Base-by-base conservation (phyloP, 176 grass and related monocot genomes). In the maize (Zea mays) region DNA sequence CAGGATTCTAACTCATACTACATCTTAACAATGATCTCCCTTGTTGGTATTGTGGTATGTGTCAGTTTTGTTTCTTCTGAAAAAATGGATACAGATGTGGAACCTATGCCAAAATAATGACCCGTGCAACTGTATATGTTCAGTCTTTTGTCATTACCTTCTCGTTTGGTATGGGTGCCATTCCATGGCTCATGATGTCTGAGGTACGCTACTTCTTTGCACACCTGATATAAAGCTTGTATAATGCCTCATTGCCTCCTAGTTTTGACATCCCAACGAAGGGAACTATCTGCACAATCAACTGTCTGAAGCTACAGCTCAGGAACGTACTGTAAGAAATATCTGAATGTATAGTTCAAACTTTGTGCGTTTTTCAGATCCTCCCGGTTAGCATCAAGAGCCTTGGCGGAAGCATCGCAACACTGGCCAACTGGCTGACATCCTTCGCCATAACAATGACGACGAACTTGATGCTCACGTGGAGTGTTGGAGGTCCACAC, bases 111-210 rank as follows among this genome's bases (percentile, higher is more conserved):
- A 14, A 48, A 35, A 61, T 62, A 16, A 69, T 73, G 60, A 75
- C 17, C 80, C 4, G 10, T 35, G 52, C 5, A 12, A 21, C 40
- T 39, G 38, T 39, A 39, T 89, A 93, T 45, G 42, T 82, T 80
- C 79, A 98, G 95, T 85, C 74, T 69, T 92, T 74, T 85, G 92
- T 98, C 1, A 74, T 98, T 71, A 41, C 87, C 58, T 94, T 98
- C 70, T 94, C 95, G 42, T 86, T 98, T 15, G 91, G 95, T 48
- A 77, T 98, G 82, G 91, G 95, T 19, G 91, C 95, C 45, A 98
- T 94, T 87, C 95, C 95, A 75, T 98, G 95, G 91, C 86, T 98
- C 63, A 98, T 98, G 44, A 98, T 98, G 95, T 98, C 95, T 47
- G 92, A 98, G 95, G 95, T 98, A 90, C 58, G 72, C 46, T 78